These are phyloP conservation scores for Ganoderma lucidum DNA, from an alignment of 1,284 basidiomycete genomes.

Conservation along the genomic window DNA sequence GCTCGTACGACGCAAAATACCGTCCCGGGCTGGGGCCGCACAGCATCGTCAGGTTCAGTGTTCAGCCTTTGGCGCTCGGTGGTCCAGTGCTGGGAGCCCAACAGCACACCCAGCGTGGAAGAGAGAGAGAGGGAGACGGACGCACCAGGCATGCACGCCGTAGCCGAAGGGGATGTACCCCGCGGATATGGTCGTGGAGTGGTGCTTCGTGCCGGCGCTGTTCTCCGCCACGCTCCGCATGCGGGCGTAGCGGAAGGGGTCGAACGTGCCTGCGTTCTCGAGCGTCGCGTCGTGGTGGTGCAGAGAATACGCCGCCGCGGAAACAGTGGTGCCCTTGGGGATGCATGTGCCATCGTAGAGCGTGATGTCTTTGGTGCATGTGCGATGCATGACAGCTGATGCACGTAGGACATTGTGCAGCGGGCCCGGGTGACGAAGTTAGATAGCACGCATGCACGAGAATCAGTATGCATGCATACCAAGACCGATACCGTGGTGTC, in stretches of 20 bases:
- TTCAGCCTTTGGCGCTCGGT: no score
- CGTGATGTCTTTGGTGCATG: conserved; percentile 45
- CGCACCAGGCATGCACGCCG: conserved; percentile 11
- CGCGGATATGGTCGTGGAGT: conserved; percentile 33
- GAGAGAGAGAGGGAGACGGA: neutral
- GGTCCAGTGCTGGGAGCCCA: no score
- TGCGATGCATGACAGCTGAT: conserved; percentile 45
- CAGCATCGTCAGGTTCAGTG: no score
- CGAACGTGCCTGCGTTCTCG: conserved; percentile 20
- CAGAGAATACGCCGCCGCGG: conserved; percentile 9
- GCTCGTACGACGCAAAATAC: conserved; percentile 54
- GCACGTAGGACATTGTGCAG: neutral
- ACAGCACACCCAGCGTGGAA: no score
- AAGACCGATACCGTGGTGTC: conserved; percentile 42
- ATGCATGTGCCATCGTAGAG: conserved; percentile 53
- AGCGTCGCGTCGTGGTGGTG: conserved; percentile 26
- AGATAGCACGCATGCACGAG: neutral
- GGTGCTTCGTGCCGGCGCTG: conserved; percentile 31
- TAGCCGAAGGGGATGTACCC: conserved; percentile 40
- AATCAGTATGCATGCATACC: conserved; percentile 25
- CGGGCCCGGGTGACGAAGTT: no score
- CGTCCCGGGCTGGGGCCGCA: conserved; percentile 46
- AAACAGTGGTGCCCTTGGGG: conserved; percentile 41
- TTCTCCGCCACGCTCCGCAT: conserved; percentile 19
- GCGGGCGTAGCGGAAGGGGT: conserved; percentile 10